phyloP scores from a whole-genome alignment of 352 stramenopile genomes.

The Pythium vanterpoolii region DNA sequence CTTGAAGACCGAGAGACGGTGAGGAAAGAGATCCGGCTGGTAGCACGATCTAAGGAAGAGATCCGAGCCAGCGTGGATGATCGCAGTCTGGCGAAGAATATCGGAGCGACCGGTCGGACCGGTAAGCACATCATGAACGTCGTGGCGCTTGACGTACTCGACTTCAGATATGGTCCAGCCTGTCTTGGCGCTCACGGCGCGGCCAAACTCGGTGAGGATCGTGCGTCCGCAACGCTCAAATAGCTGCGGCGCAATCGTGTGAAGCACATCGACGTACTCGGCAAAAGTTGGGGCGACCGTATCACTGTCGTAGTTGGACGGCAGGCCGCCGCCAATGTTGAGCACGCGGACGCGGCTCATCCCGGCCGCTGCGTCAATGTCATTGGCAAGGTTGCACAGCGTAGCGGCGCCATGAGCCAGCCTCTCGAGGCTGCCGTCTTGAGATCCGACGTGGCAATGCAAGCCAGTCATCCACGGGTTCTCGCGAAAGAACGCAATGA shows the following conservation, averaged over 20 bases:
- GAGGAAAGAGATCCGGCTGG: constrained; percentile 65
- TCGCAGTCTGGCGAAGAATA: constrained; percentile 56
- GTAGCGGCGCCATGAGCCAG: constrained; percentile 69
- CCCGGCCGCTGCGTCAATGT: constrained; percentile 64
- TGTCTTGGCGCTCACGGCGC: constrained; percentile 81
- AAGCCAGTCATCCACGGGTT: constrained; percentile 88
- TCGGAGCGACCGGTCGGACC: constrained; percentile 14
- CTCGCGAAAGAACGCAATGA: constrained; percentile 71
- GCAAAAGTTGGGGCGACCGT: constrained; percentile 70
- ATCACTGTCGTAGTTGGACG: constrained; percentile 86
- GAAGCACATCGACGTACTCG: constrained; percentile 80
- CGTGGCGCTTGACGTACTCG: constrained; percentile 88
- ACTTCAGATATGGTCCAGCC: constrained; percentile 86
- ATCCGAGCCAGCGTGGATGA: constrained; percentile 89
- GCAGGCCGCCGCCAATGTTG: constrained; percentile 91
- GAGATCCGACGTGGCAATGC: constrained; percentile 87
- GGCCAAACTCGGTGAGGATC: constrained; percentile 92
- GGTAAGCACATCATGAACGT: constrained; percentile 21
- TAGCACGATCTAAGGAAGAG: constrained; percentile 89
- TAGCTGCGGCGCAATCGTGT: constrained; percentile 61
- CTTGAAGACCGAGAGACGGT: constrained; percentile 83
- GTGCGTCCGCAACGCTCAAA: constrained; percentile 73
- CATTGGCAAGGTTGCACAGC: constrained; percentile 80
- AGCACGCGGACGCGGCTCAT: constrained; percentile 79
- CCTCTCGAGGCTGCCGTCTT: constrained; percentile 83